Base-by-base conservation (phyloP, 148 eudicot species). In the Spergularia marina region DNA sequence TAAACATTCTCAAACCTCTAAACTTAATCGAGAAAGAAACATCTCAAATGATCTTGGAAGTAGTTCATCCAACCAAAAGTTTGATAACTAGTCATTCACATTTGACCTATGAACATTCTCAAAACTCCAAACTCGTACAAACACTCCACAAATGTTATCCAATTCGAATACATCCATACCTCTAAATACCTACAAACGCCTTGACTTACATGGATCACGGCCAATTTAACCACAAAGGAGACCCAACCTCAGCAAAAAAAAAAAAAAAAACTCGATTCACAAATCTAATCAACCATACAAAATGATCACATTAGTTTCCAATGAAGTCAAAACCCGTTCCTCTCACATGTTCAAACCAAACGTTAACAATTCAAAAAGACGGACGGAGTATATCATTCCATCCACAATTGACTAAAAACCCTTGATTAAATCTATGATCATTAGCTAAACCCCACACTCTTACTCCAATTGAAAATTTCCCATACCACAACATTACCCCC, bases 401-500 rank as follows among this genome's bases (percentile, higher is more conserved):
- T 12, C 51, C 49, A 14, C 58, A 68, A 4, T 23, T 68, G 30
- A 49, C 0, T 10, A 53, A 70, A 44, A 44, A 23, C 58, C 52
- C 6, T 52, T 68, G 15, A 49, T 2, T 10, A 53, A 70, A 7
- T 60, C 60, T 30, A 16, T 17, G 8, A 53, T 25, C 73, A 53
- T 3, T 40, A 53, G 14, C 44, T 70, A 15, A 34, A 53, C 72
- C 71, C 51, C 55, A 47, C 16, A 39, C 20, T 15, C 69, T 23
- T 7, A 12, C 25, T 9, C 36, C 39, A 68, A 20, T 21, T 15
- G 36, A 9, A 39, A 7, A 52, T 25, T 17, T 64, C 20, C 14
- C 72, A 69, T 8, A 12, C 23, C 52, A 69, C 6, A 13, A 69
- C 58, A 69, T 69, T 11, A 69, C 41, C 63, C 20, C 63, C 20